Evolutionary conservation across 2,329 filamentous ascomycete species (phyloP).

Genomic region (Apiospora kogelbergensis): DNA sequence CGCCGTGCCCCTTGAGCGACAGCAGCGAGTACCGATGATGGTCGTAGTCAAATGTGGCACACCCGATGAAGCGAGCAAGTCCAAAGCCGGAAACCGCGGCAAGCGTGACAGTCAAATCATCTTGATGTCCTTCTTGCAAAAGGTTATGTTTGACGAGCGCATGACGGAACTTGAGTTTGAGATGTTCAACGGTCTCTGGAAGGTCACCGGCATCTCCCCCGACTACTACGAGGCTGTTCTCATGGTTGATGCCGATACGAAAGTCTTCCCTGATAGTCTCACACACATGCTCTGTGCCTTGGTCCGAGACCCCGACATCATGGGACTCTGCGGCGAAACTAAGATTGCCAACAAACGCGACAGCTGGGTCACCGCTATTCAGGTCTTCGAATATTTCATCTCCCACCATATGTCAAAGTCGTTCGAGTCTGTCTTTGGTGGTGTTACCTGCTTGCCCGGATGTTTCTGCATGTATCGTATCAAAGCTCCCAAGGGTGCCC

Average conservation of each 20-base stretch:
- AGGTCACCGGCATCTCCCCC: slow-evolving; percentile 95
- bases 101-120: slow-evolving; percentile 99
- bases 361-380: slow-evolving; percentile 95
- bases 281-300: slow-evolving; percentile 99
- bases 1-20: slow-evolving; percentile 77
- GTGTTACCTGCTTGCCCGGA: slow-evolving; percentile 96
- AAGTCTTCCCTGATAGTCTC: slow-evolving; percentile 96
- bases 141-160: slow-evolving; percentile 99
- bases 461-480: slow-evolving; percentile 99
- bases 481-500: slow-evolving; percentile 95
- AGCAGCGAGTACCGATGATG: slow-evolving; percentile 98
- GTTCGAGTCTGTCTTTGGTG: slow-evolving; percentile 97
- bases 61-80: slow-evolving; percentile 74
- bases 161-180: slow-evolving; percentile 99
- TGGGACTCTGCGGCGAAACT: slow-evolving; percentile 97
- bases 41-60: slow-evolving; percentile 94
- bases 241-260: slow-evolving; percentile 99
- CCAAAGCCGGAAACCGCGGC: slow-evolving; percentile 94
- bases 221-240: slow-evolving; percentile 98
- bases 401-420: slow-evolving; percentile 96
- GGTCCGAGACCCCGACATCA: slow-evolving; percentile 98
- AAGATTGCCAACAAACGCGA: slow-evolving; percentile 98
- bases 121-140: slow-evolving; percentile 98
- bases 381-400: slow-evolving; percentile 99
- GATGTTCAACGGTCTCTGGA: slow-evolving; percentile 99